Percentiles rank a stretch among this genome's conserved stretches.
Evolutionary conservation across 192 early-diverging fungal genomes (phyloP).

Genomic region (Dispira parvispora): DNA sequence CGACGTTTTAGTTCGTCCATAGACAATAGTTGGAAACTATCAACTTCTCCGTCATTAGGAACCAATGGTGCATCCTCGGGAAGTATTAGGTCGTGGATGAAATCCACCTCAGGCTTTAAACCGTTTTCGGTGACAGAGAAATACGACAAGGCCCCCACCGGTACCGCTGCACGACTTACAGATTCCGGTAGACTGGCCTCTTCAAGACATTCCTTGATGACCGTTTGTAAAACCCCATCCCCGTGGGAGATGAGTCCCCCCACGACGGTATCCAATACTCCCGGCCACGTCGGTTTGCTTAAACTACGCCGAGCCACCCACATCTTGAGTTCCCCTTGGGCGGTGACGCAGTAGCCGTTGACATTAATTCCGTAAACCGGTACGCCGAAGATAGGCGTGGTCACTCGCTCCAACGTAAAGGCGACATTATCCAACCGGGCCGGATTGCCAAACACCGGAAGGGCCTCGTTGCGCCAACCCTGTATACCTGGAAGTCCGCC

Average conservation of each 20-base stretch:
- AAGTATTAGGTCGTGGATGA: constrained; percentile 70
- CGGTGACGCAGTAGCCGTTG: constrained; percentile 40
- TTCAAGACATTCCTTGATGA: constrained; percentile 80
- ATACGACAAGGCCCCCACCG: constrained; percentile 53
- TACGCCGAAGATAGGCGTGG: constrained; percentile 62
- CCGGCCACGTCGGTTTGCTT: constrained; percentile 79
- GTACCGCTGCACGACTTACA: constrained; percentile 31
- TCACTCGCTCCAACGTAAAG: constrained; percentile 63
- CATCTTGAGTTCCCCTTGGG: constrained; percentile 38
- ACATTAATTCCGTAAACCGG: constrained; percentile 79
- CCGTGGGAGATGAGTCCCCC: constrained; percentile 63
- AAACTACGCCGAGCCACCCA: constrained; percentile 72
- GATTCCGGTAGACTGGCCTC: constrained; percentile 55
- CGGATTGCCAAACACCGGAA: too few species aligned
- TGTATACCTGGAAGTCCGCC: too few species aligned
- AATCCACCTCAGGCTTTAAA: constrained; percentile 70
- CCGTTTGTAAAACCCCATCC: constrained; percentile 36
- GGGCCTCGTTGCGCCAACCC: too few species aligned
- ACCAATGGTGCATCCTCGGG: constrained; percentile 36
- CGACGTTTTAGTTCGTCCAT: constrained; percentile 38
- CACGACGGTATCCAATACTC: constrained; percentile 55
- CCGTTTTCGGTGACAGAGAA: constrained; percentile 40
- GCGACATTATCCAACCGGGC: constrained; percentile 14
- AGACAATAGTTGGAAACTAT: constrained; percentile 51
- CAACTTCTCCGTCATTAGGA: constrained; percentile 76